Conservation (phyloP, 2,329 filamentous ascomycete species). For the Lasiodiplodia gonubiensis region DNA sequence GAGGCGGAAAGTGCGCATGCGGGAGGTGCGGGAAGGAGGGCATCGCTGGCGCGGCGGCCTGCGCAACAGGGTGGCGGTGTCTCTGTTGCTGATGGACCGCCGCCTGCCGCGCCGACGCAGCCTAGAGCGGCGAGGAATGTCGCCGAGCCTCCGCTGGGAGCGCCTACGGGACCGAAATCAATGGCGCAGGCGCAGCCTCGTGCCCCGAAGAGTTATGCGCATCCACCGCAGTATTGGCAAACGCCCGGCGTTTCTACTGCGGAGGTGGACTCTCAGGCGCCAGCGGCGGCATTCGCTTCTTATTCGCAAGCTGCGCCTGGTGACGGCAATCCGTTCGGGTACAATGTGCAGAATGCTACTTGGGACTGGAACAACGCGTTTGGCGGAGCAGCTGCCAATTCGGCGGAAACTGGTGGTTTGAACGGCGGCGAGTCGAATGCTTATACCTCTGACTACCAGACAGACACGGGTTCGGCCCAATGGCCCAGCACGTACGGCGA, state of each 20-base stretch:
- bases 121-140: not conserved
- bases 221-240: not conserved
- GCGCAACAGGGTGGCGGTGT: not conserved
- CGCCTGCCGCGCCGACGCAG: slow-evolving; percentile 2
- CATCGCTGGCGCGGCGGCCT: not conserved
- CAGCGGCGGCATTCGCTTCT: not conserved
- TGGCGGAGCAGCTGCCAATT: not conserved
- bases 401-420: not conserved
- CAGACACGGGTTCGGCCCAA: not conserved
- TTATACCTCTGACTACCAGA: not conserved
- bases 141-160: not conserved
- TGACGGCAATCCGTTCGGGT: not conserved
- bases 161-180: not conserved
- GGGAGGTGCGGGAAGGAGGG: not conserved
- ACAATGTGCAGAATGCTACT: slow-evolving; percentile 14
- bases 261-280: not conserved
- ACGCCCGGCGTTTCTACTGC: too few species aligned
- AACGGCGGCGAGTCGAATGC: not conserved
- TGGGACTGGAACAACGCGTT: slow-evolving; percentile 21
- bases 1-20: not conserved
- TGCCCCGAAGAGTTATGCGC: not conserved
- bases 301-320: not conserved
- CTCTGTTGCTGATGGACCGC: not conserved
- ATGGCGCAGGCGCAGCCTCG: not conserved
- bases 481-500: not conserved